Evolutionary conservation across 2,329 filamentous ascomycete species (phyloP).

Genomic region (Septoria linicola): DNA sequence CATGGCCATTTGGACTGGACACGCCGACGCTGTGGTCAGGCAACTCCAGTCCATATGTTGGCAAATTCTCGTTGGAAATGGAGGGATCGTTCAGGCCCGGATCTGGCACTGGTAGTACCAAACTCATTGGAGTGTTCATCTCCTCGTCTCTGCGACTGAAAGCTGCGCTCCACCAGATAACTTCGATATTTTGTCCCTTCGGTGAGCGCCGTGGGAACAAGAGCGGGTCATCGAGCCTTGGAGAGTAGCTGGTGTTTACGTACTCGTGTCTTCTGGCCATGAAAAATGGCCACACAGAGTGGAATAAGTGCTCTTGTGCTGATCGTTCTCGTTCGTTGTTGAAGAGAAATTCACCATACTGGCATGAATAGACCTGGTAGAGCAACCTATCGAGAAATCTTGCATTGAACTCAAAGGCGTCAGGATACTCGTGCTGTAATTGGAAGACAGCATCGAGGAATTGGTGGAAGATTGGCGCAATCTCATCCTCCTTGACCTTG

Average conservation of each 20-base stretch:
- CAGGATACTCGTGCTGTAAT: slow-evolving; percentile 78
- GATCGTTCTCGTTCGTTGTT: slow-evolving; percentile 88
- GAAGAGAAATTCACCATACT: slow-evolving; percentile 94
- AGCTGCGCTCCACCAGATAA: slow-evolving; percentile 90
- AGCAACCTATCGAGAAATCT: slow-evolving; percentile 83
- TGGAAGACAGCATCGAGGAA: slow-evolving; percentile 95
- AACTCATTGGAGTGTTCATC: slow-evolving; percentile 69
- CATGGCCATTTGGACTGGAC: background rate
- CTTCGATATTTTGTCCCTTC: slow-evolving; percentile 52
- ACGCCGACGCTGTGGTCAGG: slow-evolving; percentile 5
- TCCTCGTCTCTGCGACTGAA: slow-evolving; percentile 86
- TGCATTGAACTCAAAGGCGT: slow-evolving; percentile 94
- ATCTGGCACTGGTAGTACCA: slow-evolving; percentile 14
- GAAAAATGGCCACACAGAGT: slow-evolving; percentile 96
- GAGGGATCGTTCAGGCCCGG: background rate
- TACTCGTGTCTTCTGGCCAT: slow-evolving; percentile 78
- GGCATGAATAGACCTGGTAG: slow-evolving; percentile 92
- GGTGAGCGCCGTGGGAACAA: slow-evolving; percentile 64
- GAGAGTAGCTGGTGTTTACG: slow-evolving; percentile 75
- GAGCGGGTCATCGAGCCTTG: slow-evolving; percentile 73
- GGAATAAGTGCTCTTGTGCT: slow-evolving; percentile 65
- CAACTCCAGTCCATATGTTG: background rate
- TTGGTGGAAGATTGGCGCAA: slow-evolving; percentile 95
- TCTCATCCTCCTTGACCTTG: slow-evolving; percentile 80
- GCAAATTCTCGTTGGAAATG: slow-evolving; percentile 6